Conservation (phyloP, 78 protist species). For the Dictyostelium brefeldianum region DNA sequence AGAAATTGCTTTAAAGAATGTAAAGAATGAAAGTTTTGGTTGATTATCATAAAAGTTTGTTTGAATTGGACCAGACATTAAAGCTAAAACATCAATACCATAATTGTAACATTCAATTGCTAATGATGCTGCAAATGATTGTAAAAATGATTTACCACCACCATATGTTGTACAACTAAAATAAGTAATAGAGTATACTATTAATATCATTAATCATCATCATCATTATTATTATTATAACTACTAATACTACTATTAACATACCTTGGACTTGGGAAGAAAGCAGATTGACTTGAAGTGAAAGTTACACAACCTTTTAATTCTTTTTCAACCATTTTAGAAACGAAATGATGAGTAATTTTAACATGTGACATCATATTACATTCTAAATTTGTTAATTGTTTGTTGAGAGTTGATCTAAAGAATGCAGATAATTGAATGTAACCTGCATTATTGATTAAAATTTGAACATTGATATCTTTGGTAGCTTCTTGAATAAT, state of each 20-base stretch:
- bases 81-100: slow-evolving; percentile 78
- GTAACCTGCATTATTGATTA: slow-evolving; percentile 81
- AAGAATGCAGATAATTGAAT: slow-evolving; percentile 75
- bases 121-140: slow-evolving; percentile 65
- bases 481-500: slow-evolving; percentile 71
- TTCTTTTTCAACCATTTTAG: slow-evolving; percentile 60
- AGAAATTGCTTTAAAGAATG: slow-evolving; percentile 73
- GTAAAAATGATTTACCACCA: slow-evolving; percentile 79
- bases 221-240: no score
- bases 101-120: slow-evolving; percentile 71
- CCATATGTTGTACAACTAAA: slow-evolving; percentile 45
- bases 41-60: slow-evolving; percentile 77
- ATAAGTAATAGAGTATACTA: no score
- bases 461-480: slow-evolving; percentile 79
- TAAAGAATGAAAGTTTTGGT: slow-evolving; percentile 66
- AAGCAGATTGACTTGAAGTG: slow-evolving; percentile 68
- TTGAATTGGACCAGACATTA: slow-evolving; percentile 77
- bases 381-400: slow-evolving; percentile 64
- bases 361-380: slow-evolving; percentile 83
- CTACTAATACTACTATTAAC: no score
- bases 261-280: slow-evolving; percentile 77
- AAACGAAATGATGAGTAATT: slow-evolving; percentile 53
- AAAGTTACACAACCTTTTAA: slow-evolving; percentile 72
- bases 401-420: slow-evolving; percentile 51
- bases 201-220: no score